Conservation (phyloP, 208 protist species). For the Leishmania braziliensis region DNA sequence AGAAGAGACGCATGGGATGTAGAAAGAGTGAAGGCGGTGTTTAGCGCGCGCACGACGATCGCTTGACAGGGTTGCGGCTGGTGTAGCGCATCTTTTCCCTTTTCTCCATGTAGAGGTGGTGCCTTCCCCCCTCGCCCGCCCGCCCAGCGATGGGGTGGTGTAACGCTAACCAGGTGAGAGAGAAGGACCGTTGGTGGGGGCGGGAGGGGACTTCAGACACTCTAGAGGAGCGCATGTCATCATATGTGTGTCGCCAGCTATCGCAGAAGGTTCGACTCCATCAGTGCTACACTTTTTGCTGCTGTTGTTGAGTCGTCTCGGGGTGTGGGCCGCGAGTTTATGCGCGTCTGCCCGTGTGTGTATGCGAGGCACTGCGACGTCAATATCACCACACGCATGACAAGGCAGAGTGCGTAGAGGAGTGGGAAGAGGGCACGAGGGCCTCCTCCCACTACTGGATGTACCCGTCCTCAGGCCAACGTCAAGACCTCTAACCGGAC, state of each 20-base stretch:
- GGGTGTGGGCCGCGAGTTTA: background rate
- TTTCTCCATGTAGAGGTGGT: background rate
- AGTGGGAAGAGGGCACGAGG: background rate
- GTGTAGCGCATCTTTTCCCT: background rate
- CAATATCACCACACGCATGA: constrained; percentile 18
- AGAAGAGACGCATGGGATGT: background rate
- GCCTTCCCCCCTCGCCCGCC: no score
- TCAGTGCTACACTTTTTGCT: background rate
- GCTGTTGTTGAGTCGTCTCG: background rate
- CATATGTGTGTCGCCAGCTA: background rate
- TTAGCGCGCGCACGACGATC: background rate
- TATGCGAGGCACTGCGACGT: background rate
- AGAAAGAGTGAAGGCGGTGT: background rate
- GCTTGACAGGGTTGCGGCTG: background rate
- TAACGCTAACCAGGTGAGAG: background rate
- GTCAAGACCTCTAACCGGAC: background rate
- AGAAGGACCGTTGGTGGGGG: background rate
- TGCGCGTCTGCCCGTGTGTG: background rate
- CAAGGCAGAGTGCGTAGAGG: constrained; percentile 2
- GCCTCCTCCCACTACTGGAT: background rate
- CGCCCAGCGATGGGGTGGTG: background rate
- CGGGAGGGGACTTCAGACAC: background rate
- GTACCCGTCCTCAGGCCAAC: background rate
- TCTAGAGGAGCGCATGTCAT: background rate
- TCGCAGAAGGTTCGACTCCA: background rate